phyloP scores from a whole-genome alignment of 805 yeast species.

The Brettanomyces sp. region DNA sequence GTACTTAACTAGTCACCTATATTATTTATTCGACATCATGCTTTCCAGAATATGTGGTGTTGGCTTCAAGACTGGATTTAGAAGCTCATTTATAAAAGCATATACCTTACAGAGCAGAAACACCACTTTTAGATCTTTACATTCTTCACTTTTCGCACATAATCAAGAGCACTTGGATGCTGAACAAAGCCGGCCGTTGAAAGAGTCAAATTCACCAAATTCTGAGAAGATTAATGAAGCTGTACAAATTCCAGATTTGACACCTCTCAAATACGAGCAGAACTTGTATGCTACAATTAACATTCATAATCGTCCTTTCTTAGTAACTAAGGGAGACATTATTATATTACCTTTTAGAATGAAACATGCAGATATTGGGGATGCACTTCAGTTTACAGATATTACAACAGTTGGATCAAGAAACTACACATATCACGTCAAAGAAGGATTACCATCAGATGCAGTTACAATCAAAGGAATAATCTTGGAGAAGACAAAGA shows the following conservation, averaged over 20 bases:
- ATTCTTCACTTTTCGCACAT: conserved; percentile 1
- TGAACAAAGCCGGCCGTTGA: not conserved
- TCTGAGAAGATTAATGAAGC: not conserved
- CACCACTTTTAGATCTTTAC: conserved; percentile 3
- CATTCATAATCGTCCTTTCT: conserved; percentile 74
- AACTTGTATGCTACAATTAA: conserved; percentile 74
- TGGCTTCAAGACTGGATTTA: too few species aligned
- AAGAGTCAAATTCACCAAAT: not conserved
- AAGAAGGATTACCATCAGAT: conserved; percentile 39
- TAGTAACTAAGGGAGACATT: conserved; percentile 87
- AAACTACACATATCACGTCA: conserved; percentile 57
- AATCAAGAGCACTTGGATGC: not conserved
- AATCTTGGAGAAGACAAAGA: conserved; percentile 80
- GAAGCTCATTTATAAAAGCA: too few species aligned
- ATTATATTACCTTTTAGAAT: conserved; percentile 71
- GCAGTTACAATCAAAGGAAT: conserved; percentile 59
- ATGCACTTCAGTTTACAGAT: conserved; percentile 60
- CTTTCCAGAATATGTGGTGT: too few species aligned
- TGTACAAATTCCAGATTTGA: conserved; percentile 30
- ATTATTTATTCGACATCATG: too few species aligned
- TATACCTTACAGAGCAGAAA: too few species aligned
- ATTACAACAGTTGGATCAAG: conserved; percentile 81
- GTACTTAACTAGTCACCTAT: too few species aligned
- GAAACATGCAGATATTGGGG: conserved; percentile 76
- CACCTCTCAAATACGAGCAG: conserved; percentile 57